phyloP scores from a whole-genome alignment of 1,284 basidiomycete genomes.

The Ceratobasidium sp. region DNA sequence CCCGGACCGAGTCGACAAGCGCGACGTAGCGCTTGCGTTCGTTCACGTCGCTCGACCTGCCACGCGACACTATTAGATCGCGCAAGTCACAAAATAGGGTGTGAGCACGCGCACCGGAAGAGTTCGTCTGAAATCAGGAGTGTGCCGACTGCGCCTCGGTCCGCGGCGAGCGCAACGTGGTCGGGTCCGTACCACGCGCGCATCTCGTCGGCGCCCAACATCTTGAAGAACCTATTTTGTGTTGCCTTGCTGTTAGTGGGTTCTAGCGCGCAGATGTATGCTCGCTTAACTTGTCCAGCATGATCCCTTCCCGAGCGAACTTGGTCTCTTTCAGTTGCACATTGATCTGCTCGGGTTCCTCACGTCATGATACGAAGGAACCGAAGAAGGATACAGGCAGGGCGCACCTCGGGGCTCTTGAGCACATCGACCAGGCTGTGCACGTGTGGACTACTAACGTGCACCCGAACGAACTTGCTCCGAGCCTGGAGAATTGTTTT shows the following conservation, averaged over 20 bases:
- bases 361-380: slow-evolving; percentile 6
- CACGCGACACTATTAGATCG: slow-evolving; percentile 6
- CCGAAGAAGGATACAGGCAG: neutral
- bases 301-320: slow-evolving; percentile 93
- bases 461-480: slow-evolving; percentile 91
- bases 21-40: slow-evolving; percentile 87
- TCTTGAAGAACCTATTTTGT: slow-evolving; percentile 88
- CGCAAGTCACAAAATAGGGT: slow-evolving; percentile 7
- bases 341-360: slow-evolving; percentile 64
- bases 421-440: slow-evolving; percentile 96
- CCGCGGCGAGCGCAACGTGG: slow-evolving; percentile 91
- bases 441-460: slow-evolving; percentile 93
- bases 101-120: slow-evolving; percentile 74
- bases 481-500: slow-evolving; percentile 82
- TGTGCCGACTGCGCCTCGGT: slow-evolving; percentile 94
- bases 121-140: slow-evolving; percentile 95
- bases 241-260: slow-evolving; percentile 30
- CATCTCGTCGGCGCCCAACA: slow-evolving; percentile 93
- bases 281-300: slow-evolving; percentile 81
- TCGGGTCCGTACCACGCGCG: slow-evolving; percentile 99
- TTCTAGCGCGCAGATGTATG: slow-evolving; percentile 20
- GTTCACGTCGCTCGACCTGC: slow-evolving; percentile 79
- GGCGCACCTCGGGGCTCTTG: slow-evolving; percentile 88
- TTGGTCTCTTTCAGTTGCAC: slow-evolving; percentile 95
- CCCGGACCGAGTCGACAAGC: slow-evolving; percentile 90